Conservation (phyloP, 2,329 filamentous ascomycete species). For the Didymella pomorum region DNA sequence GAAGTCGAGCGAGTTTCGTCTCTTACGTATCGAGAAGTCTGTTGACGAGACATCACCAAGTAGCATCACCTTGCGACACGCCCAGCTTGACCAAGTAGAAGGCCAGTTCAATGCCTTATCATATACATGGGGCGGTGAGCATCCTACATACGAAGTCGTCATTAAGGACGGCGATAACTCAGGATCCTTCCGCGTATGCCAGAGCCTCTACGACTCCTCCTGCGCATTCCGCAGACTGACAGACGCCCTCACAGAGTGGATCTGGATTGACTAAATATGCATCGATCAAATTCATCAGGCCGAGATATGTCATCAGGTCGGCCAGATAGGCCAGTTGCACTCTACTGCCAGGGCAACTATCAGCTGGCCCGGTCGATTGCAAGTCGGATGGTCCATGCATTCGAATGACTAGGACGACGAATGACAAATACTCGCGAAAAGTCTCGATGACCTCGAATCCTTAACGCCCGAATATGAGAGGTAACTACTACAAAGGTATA, state of each 20-base stretch:
- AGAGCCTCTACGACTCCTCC: background rate
- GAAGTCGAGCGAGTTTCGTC: background rate
- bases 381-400: background rate
- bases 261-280: conserved; percentile 5
- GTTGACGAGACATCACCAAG: background rate
- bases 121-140: background rate
- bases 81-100: background rate
- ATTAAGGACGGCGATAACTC: background rate
- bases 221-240: background rate
- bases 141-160: background rate
- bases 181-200: background rate
- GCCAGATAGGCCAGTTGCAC: background rate
- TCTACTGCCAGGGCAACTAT: background rate
- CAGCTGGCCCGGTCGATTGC: background rate
- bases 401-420: no score
- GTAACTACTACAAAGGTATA: no score
- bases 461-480: no score
- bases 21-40: background rate
- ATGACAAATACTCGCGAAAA: no score
- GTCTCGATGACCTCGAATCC: no score
- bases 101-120: background rate
- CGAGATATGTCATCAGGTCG: background rate
- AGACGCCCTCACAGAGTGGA: background rate
- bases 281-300: background rate
- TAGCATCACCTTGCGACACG: background rate